Evolutionary conservation across 23 red algal genomes (phyloP).

Genomic region (Gracilaria gracilis): DNA sequence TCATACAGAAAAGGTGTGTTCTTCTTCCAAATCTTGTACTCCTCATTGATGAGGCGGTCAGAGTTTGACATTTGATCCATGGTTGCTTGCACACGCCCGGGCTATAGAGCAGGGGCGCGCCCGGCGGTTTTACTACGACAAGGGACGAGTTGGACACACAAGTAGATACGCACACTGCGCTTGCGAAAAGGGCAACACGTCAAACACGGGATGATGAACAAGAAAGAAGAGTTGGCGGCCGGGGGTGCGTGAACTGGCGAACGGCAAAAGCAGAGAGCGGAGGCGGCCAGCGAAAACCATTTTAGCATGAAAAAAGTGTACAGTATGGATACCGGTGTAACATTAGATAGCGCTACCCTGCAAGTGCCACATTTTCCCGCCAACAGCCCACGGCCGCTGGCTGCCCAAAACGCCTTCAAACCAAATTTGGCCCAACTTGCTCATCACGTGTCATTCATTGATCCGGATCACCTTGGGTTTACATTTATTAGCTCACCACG

Average conservation of each 20-base stretch:
- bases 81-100: not conserved
- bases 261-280: not conserved
- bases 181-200: too few species aligned
- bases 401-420: too few species aligned
- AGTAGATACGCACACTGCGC: too few species aligned
- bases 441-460: too few species aligned
- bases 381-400: not conserved
- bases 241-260: not conserved
- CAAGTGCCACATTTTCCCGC: conserved; percentile 16
- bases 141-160: too few species aligned
- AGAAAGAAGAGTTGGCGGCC: not conserved
- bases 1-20: conserved; percentile 99
- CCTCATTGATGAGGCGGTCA: conserved; percentile 93
- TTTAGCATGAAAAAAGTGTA: not conserved
- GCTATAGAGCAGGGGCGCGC: too few species aligned
- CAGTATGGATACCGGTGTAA: not conserved
- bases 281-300: too few species aligned
- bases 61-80: conserved; percentile 31
- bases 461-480: not conserved
- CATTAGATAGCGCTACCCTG: too few species aligned
- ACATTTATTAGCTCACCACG: not conserved
- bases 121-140: too few species aligned
- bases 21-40: conserved; percentile 99
- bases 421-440: too few species aligned
- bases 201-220: too few species aligned